Conservation (phyloP, 116 monocot genomes). For the Posidonia oceanica region DNA sequence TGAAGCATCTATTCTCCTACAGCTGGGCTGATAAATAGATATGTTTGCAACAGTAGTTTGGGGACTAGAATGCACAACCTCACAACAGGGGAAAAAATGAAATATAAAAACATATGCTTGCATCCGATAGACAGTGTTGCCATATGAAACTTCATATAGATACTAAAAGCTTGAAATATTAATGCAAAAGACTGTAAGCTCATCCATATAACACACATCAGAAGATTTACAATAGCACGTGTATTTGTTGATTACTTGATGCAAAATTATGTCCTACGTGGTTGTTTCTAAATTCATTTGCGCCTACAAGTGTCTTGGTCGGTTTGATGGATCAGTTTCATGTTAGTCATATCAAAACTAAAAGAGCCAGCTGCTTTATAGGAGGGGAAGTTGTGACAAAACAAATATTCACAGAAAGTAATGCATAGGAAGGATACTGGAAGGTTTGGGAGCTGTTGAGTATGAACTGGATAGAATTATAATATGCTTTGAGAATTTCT, state of each 20-base stretch:
- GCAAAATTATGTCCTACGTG: neutral
- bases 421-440: conserved; percentile 47
- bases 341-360: neutral
- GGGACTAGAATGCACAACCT: neutral
- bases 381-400: neutral
- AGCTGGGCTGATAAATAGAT: neutral
- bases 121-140: too few relatives aligned
- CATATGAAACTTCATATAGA: too few relatives aligned
- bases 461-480: too few relatives aligned
- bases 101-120: neutral
- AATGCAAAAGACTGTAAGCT: too few relatives aligned
- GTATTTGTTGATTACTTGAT: neutral
- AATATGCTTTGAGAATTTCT: too few relatives aligned
- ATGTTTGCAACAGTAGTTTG: neutral
- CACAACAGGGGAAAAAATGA: neutral
- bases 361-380: neutral
- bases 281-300: too few relatives aligned
- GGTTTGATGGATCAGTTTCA: neutral
- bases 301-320: too few relatives aligned
- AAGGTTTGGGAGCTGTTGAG: too few relatives aligned
- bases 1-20: too few relatives aligned
- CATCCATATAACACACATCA: too few relatives aligned
- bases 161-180: too few relatives aligned
- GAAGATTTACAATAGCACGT: too few relatives aligned
- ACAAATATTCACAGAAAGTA: neutral